phyloP scores from a whole-genome alignment of 257 asterid genomes.

The Ocimum tenuiflorum region DNA sequence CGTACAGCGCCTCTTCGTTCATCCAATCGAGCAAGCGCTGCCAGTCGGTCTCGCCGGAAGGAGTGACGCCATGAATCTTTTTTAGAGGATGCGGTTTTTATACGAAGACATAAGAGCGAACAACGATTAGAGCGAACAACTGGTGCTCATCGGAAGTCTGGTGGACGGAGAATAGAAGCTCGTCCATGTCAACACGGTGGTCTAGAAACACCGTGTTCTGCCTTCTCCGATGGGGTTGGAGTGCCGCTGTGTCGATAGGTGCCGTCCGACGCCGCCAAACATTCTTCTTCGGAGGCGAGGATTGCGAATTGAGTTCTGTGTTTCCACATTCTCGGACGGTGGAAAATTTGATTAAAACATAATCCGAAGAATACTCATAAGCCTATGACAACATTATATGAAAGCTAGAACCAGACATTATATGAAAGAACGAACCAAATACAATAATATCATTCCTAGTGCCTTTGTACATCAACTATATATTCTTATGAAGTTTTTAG shows the following conservation, averaged over 20 bases:
- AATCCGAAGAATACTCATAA: too few relatives aligned
- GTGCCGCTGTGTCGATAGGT: constrained; percentile 12
- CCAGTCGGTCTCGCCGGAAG: constrained; percentile 86
- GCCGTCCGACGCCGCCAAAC: constrained; percentile 40
- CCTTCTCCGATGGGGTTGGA: constrained; percentile 29
- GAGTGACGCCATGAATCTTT: constrained; percentile 69
- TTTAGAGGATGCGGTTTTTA: constrained; percentile 51
- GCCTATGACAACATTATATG: too few relatives aligned
- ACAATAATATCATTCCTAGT: too few relatives aligned
- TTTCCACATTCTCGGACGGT: constrained; percentile 14
- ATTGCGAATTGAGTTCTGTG: constrained; percentile 24
- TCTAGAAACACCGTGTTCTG: constrained; percentile 33
- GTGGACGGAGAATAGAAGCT: constrained; percentile 42
- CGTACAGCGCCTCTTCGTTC: constrained; percentile 54
- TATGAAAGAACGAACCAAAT: too few relatives aligned
- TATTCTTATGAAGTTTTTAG: too few relatives aligned
- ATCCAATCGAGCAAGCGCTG: constrained; percentile 95
- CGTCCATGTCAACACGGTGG: constrained; percentile 74
- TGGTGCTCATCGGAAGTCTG: constrained; percentile 62
- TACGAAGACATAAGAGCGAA: constrained; percentile 62
- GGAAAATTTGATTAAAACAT: too few relatives aligned
- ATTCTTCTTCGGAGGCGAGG: constrained; percentile 28
- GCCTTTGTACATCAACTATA: too few relatives aligned
- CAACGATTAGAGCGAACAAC: constrained; percentile 59
- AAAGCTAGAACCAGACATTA: too few relatives aligned